Evolutionary conservation across 305 asterid genomes (phyloP).

Genomic region (Ilex paraguariensis): DNA sequence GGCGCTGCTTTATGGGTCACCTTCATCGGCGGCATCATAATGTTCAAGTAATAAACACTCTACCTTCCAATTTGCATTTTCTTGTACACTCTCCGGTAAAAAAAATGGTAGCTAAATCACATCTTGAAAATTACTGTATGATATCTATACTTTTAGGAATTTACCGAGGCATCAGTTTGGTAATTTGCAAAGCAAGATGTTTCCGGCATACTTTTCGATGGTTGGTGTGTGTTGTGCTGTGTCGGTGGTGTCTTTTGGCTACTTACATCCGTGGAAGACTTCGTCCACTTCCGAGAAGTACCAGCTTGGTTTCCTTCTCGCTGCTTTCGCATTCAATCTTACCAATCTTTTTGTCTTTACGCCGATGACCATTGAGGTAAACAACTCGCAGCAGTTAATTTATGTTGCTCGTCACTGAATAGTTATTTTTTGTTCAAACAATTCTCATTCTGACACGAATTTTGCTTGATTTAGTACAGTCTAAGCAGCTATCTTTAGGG

Average conservation of each 20-base stretch:
- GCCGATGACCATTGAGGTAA: constrained; percentile 93
- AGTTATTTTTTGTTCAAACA: no score
- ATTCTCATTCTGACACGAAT: no score
- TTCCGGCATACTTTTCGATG: constrained; percentile 94
- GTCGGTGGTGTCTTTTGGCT: constrained; percentile 71
- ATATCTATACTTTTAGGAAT: constrained; percentile 36
- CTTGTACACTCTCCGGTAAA: not conserved
- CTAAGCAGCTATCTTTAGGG: no score
- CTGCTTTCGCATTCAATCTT: constrained; percentile 87
- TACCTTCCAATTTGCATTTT: not conserved
- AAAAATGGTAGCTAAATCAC: no score
- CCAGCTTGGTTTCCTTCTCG: constrained; percentile 78
- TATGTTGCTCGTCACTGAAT: no score
- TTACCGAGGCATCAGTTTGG: constrained; percentile 97
- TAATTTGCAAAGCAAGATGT: constrained; percentile 93
- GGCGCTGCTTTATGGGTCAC: constrained; percentile 97
- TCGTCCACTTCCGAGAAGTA: constrained; percentile 64
- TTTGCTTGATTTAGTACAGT: no score
- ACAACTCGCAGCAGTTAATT: not conserved
- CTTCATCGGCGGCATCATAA: constrained; percentile 97
- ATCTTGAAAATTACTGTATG: no score
- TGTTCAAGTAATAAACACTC: constrained; percentile 57
- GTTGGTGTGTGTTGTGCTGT: constrained; percentile 94
- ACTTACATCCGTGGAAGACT: constrained; percentile 90
- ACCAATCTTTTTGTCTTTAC: constrained; percentile 84